Percentiles rank a stretch among this genome's conserved stretches.
These are phyloP conservation scores for Casuarina equisetifolia DNA, from an alignment of 306 rosid genomes.

Conservation along the genomic window DNA sequence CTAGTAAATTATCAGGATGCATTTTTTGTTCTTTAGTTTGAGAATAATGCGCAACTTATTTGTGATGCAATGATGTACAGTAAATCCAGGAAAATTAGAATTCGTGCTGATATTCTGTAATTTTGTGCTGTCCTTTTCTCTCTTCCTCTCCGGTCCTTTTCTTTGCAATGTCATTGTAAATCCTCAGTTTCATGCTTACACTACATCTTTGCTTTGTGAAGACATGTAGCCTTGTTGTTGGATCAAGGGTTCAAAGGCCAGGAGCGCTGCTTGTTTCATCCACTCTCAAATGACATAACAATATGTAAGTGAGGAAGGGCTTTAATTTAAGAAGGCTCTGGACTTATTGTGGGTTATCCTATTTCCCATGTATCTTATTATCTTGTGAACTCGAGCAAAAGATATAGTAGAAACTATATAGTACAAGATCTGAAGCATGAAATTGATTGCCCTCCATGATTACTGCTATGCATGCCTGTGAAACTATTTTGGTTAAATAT, in stretches of 20 bases:
- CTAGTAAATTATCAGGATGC: neutral
- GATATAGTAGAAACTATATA: neutral
- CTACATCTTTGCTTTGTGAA: constrained; percentile 35
- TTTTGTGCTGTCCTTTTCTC: neutral
- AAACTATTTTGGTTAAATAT: neutral
- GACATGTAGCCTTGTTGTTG: constrained; percentile 85
- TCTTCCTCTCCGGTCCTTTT: neutral
- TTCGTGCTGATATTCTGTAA: neutral
- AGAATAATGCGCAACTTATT: neutral
- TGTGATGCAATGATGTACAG: neutral
- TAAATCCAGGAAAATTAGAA: neutral
- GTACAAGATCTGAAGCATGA: neutral
- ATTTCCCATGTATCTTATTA: neutral
- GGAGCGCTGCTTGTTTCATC: constrained; percentile 82
- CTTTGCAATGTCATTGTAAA: neutral
- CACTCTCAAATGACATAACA: constrained; percentile 82
- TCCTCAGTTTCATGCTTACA: constrained; percentile 13
- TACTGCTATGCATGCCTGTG: neutral
- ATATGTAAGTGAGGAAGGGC: constrained; percentile 62
- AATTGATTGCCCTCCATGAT: neutral
- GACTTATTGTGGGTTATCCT: neutral
- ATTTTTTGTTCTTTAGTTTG: neutral
- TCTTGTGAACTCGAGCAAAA: neutral
- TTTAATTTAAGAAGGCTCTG: neutral
- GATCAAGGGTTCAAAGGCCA: constrained; percentile 82